Conservation (phyloP, 78 protist genomes). For the slime mould (Dictyostelium discoideum) region dicty_2.7 NC_007091.3:1443501-1444000, state of each 20-base stretch:
- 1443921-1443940: not conserved
- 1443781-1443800: conserved; percentile 80
- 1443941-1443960: not conserved
- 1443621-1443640: conserved; percentile 59
- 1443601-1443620: conserved; percentile 84
- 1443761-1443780: conserved; percentile 76
- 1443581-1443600: conserved; percentile 44
- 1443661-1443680: conserved; percentile 81
- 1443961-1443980: conserved; percentile 37
- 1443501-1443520: conserved; percentile 43
- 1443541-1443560: conserved; percentile 39
- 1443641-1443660: conserved; percentile 70
- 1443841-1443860: conserved; percentile 84
- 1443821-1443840: conserved; percentile 56
- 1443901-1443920: not conserved
- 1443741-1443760: conserved; percentile 76
- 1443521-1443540: conserved; percentile 49
- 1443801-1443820: conserved; percentile 47
- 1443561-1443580: not conserved
- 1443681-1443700: conserved; percentile 24
- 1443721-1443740: conserved; percentile 62
- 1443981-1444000: conserved; percentile 41
- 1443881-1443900: conserved; percentile 59
- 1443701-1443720: conserved; percentile 78
- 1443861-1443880: conserved; percentile 39